phyloP scores from a whole-genome alignment of 2,329 filamentous ascomycete species.

The Fusarium multiceps region DNA sequence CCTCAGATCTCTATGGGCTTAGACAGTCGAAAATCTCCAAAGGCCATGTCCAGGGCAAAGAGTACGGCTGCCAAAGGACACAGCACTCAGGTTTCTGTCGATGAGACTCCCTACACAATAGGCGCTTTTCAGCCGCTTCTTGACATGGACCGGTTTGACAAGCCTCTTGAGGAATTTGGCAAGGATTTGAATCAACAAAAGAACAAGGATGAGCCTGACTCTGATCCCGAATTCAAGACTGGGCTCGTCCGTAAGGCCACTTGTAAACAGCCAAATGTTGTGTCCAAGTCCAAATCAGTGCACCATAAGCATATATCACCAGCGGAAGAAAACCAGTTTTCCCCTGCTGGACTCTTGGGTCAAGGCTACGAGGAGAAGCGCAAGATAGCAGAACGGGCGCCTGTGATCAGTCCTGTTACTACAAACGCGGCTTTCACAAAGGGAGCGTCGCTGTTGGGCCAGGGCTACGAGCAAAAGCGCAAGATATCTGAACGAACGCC shows the following conservation, averaged over 20 bases:
- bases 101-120: constrained; percentile 69
- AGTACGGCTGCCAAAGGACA: constrained; percentile 44
- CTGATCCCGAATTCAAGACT: constrained; percentile 26
- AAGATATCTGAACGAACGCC: constrained; percentile 49
- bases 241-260: constrained; percentile 31
- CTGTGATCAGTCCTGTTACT: constrained; percentile 43
- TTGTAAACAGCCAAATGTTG: constrained; percentile 15
- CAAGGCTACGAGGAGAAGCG: constrained; percentile 60
- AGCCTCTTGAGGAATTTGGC: constrained; percentile 62
- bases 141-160: constrained; percentile 69
- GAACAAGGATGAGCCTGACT: constrained; percentile 5
- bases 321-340: constrained; percentile 57
- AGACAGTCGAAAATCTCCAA: constrained; percentile 17
- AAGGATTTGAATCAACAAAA: constrained; percentile 53
- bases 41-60: constrained; percentile 54
- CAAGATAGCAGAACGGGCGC: constrained; percentile 49
- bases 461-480: constrained; percentile 59
- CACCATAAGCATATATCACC: constrained; percentile 32
- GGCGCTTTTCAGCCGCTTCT: constrained; percentile 76
- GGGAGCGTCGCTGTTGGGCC: constrained; percentile 66
- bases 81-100: constrained; percentile 52
- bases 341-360: constrained; percentile 63
- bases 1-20: constrained; percentile 7
- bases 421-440: constrained; percentile 61
- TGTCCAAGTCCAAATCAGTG: constrained; percentile 46